Percentiles rank a stretch among this genome's conserved stretches.
phyloP scores from a whole-genome alignment of 139 green algal species.

The Diplosphaera chodatii region DNA sequence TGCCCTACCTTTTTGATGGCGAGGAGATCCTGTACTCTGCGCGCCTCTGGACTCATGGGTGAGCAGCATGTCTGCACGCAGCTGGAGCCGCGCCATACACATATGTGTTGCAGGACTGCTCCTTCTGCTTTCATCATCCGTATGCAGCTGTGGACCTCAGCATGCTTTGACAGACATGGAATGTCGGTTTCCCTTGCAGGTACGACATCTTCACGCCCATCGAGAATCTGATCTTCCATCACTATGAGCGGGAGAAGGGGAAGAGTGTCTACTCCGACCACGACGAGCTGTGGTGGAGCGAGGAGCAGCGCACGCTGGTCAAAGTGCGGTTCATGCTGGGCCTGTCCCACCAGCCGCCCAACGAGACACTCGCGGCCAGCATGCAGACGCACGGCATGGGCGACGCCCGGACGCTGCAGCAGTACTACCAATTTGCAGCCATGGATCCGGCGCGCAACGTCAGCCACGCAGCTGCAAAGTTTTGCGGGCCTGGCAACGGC shows the following conservation, averaged over 20 bases:
- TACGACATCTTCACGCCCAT: constrained; percentile 12
- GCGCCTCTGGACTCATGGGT: constrained; percentile 16
- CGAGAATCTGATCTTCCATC: constrained; percentile 9
- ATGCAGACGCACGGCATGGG: constrained; percentile 10
- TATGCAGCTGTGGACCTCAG: no score
- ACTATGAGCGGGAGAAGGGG: constrained; percentile 4
- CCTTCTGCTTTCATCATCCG: no score
- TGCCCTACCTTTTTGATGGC: constrained; percentile 13
- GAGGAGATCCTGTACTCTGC: constrained; percentile 19
- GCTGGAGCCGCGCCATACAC: no score
- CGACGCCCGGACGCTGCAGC: not conserved
- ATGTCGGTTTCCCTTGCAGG: not conserved
- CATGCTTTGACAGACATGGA: no score
- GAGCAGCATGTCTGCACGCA: no score
- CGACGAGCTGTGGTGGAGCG: constrained; percentile 4
- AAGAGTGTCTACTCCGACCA: constrained; percentile 5
- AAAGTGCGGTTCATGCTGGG: constrained; percentile 5
- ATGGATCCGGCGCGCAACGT: not conserved
- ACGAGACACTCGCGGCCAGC: not conserved
- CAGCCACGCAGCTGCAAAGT: not conserved
- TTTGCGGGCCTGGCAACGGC: not conserved
- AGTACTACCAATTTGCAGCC: constrained; percentile 1
- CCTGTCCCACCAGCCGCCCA: not conserved
- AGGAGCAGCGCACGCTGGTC: not conserved
- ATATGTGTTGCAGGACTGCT: no score